phyloP scores from a whole-genome alignment of 106 monocot genomes.

The Alisma plantagoaquatica region DNA sequence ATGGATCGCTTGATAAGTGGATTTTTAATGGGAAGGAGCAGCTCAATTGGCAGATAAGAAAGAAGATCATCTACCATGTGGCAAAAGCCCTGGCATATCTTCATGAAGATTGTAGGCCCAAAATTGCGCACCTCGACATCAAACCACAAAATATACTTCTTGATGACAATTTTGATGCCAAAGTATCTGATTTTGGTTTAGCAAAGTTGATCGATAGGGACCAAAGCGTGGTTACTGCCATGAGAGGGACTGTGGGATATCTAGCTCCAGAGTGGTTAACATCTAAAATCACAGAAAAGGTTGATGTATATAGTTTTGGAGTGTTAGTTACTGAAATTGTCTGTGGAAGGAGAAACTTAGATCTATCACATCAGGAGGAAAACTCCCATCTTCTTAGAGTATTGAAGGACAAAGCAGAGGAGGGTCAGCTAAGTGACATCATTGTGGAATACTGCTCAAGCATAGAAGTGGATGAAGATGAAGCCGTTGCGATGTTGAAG shows the following conservation, averaged over 20 bases:
- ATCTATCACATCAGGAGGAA: background rate
- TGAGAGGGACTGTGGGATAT: background rate
- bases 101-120: background rate
- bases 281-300: too few species aligned
- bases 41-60: constrained; percentile 1
- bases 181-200: too few species aligned
- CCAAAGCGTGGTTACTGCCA: background rate
- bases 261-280: background rate
- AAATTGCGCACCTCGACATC: too few species aligned
- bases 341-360: constrained; percentile 1
- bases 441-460: background rate
- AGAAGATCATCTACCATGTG: background rate
- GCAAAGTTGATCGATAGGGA: too few species aligned
- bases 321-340: background rate
- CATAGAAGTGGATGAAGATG: background rate
- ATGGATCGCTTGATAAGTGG: constrained; percentile 1
- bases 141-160: too few species aligned
- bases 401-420: constrained; percentile 9
- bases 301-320: constrained; percentile 1
- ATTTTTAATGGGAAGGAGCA: background rate
- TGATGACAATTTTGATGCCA: too few species aligned
- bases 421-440: background rate
- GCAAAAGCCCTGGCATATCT: background rate
- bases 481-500: constrained; percentile 8
- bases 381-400: background rate